Evolutionary conservation across 305 asterid species (phyloP).

Genomic region (Rubia occidens): DNA sequence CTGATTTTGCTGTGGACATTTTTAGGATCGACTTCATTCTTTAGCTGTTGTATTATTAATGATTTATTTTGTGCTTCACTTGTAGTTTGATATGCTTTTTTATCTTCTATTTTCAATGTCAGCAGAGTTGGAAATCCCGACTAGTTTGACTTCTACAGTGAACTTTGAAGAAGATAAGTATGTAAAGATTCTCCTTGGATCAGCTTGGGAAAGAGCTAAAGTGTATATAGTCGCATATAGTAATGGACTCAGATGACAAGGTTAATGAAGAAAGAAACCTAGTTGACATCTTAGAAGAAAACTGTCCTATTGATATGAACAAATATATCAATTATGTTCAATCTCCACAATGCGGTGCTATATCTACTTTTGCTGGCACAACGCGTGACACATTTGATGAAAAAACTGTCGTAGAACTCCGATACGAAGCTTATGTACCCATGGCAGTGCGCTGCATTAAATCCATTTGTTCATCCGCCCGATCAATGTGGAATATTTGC

Average conservation of each 20-base stretch:
- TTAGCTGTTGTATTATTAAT: not conserved
- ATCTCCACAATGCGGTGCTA: conserved; percentile 77
- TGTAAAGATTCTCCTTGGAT: not conserved
- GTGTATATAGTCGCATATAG: too few relatives aligned
- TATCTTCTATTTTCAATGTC: not conserved
- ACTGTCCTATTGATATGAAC: conserved; percentile 45
- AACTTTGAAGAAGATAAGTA: not conserved
- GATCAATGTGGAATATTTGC: conserved; percentile 55
- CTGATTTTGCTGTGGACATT: not conserved
- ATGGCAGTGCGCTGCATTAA: conserved; percentile 75
- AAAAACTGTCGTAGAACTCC: conserved; percentile 59
- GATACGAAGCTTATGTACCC: conserved; percentile 84
- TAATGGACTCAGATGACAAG: conserved; percentile 21
- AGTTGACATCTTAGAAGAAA: conserved; percentile 62
- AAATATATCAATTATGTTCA: conserved; percentile 56
- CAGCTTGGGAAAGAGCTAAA: not conserved
- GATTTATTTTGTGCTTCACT: not conserved
- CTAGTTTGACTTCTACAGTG: conserved; percentile 3
- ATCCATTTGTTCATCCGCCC: conserved; percentile 68
- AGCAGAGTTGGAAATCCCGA: not conserved
- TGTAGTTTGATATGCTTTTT: not conserved
- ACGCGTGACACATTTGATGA: conserved; percentile 80
- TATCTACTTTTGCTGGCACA: conserved; percentile 83
- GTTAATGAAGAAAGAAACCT: conserved; percentile 54
- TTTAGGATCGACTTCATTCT: not conserved